phyloP scores from a whole-genome alignment of 73 alveolate genomes.

The Stentor roeselii region DNA sequence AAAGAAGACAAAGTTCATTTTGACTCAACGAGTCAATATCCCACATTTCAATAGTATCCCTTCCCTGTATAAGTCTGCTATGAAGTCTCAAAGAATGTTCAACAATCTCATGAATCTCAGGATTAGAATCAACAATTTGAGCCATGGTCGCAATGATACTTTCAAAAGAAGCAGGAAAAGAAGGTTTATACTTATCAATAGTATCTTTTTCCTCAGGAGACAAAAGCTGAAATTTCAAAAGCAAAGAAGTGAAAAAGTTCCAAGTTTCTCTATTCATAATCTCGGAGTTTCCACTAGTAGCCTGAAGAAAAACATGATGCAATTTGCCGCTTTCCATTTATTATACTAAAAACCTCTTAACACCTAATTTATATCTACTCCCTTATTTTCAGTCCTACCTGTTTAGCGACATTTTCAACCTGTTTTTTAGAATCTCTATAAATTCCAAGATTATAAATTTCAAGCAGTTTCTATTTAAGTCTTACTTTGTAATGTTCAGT shows the following conservation, averaged over 20 bases:
- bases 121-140: neutral
- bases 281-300: neutral
- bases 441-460: neutral
- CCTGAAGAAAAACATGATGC: neutral
- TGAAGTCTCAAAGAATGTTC: constrained; percentile 6
- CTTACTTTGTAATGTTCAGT: neutral
- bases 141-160: constrained; percentile 12
- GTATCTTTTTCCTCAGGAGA: neutral
- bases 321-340: neutral
- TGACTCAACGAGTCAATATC: neutral
- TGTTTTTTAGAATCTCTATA: neutral
- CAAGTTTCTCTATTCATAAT: constrained; percentile 3
- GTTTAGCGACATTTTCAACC: neutral
- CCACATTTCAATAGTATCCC: constrained; percentile 18
- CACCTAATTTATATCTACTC: too few species aligned
- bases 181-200: neutral
- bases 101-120: constrained; percentile 1
- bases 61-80: neutral
- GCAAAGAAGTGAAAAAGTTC: constrained; percentile 14
- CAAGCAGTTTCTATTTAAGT: neutral
- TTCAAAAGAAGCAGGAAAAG: constrained; percentile 10
- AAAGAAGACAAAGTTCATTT: neutral
- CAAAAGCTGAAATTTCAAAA: neutral
- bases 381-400: neutral
- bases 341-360: too few species aligned